Evolutionary conservation across 805 yeast species (phyloP).

Genomic region (Metschnikowia cubensis): DNA sequence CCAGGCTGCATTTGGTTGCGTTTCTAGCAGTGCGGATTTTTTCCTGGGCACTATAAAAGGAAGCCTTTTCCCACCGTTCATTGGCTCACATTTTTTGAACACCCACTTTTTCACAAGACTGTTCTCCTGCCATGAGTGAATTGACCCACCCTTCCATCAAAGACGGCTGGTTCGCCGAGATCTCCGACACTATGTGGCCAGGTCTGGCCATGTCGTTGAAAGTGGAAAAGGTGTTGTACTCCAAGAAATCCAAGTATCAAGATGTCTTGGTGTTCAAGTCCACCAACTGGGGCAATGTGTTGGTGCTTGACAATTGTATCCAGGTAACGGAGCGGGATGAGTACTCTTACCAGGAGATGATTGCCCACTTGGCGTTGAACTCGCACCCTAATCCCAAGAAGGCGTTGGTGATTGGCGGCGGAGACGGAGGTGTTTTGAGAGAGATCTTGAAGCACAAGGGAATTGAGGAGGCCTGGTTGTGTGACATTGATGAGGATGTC

Average conservation of each 20-base stretch:
- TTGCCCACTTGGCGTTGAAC: constrained; percentile 87
- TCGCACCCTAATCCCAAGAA: constrained; percentile 92
- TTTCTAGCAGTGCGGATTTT: background rate
- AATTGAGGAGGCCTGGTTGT: constrained; percentile 84
- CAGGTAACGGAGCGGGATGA: constrained; percentile 98
- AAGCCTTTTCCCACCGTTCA: background rate
- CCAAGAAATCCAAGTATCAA: constrained; percentile 84
- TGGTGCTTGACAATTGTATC: constrained; percentile 90
- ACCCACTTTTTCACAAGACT: background rate
- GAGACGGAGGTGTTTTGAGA: constrained; percentile 97
- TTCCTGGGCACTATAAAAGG: background rate
- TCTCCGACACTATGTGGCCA: constrained; percentile 96
- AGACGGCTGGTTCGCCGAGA: constrained; percentile 97
- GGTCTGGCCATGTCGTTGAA: constrained; percentile 94
- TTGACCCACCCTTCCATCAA: constrained; percentile 54
- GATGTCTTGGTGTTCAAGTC: constrained; percentile 92
- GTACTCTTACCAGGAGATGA: constrained; percentile 98
- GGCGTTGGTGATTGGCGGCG: constrained; percentile 96
- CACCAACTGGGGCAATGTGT: constrained; percentile 90
- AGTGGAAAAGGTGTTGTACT: constrained; percentile 82
- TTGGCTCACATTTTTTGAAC: background rate
- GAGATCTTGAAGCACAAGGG: constrained; percentile 86
- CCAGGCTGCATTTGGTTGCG: background rate
- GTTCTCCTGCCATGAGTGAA: constrained; percentile 21
- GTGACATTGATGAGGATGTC: constrained; percentile 95